These are phyloP conservation scores for Calonectria henricotiae DNA, from an alignment of 2,329 filamentous ascomycete species.

Conservation along the genomic window DNA sequence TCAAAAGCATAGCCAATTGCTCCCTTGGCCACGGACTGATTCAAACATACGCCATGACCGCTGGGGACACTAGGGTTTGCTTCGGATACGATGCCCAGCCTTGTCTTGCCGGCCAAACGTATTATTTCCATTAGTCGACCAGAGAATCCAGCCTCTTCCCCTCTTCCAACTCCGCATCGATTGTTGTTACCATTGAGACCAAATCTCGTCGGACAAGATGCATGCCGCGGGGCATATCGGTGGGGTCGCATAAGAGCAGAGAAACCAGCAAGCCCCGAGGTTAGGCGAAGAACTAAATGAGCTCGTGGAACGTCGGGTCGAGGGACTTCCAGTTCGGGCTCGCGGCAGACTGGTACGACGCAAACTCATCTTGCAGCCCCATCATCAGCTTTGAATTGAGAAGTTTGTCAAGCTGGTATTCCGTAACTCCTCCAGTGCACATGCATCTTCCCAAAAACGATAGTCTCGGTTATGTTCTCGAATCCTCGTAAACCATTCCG, in stretches of 20 bases:
- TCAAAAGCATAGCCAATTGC: neutral
- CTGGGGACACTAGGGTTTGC: neutral
- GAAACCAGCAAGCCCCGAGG: neutral
- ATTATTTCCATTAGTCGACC: neutral
- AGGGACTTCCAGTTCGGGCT: conserved; percentile 26
- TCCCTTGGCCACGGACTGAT: neutral
- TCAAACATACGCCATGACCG: neutral
- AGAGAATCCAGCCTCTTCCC: neutral
- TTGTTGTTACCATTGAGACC: neutral
- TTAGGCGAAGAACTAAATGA: conserved; percentile 3
- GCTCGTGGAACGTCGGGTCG: conserved; percentile 31
- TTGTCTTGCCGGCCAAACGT: neutral
- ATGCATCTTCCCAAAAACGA: neutral
- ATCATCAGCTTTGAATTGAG: neutral
- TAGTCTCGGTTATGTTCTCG: conserved; percentile 6
- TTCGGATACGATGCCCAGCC: neutral
- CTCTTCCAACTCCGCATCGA: neutral
- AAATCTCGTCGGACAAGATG: neutral
- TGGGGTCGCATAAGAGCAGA: neutral
- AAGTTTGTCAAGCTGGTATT: conserved; percentile 10
- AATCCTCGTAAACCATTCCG: conserved; percentile 31
- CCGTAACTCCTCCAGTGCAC: conserved; percentile 13
- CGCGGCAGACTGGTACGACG: conserved; percentile 26
- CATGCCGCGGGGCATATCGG: conserved; percentile 10
- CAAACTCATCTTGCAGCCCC: conserved; percentile 27